These are phyloP conservation scores for Citrus trifoliata DNA, from an alignment of 345 rosid genomes.

Conservation along the genomic window DNA sequence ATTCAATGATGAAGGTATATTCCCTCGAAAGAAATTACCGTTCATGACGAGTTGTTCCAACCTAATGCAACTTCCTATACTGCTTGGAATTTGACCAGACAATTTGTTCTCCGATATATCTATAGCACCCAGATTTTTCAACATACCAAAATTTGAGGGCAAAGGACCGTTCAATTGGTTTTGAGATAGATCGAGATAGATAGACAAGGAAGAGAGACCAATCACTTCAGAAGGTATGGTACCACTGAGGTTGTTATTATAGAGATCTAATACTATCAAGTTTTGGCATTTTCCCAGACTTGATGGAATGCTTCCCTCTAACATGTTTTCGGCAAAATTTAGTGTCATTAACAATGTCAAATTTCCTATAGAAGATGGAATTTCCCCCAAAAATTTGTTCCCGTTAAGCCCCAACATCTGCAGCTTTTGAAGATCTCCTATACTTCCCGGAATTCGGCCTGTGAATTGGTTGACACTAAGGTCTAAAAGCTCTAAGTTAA, in stretches of 20 bases:
- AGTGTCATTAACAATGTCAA: background rate
- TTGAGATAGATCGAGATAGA: conserved; percentile 17
- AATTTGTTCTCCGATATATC: conserved; percentile 21
- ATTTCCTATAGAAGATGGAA: conserved; percentile 21
- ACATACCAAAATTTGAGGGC: conserved; percentile 13
- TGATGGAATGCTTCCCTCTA: conserved; percentile 22
- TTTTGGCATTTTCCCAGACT: conserved; percentile 7
- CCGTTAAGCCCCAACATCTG: rapidly evolving
- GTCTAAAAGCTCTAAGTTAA: background rate
- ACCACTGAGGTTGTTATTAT: conserved; percentile 24
- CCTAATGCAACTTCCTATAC: conserved; percentile 21
- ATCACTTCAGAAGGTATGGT: conserved; percentile 18
- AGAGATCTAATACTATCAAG: background rate
- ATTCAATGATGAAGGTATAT: conserved; percentile 31
- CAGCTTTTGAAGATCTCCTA: conserved; percentile 3
- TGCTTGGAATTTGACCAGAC: conserved; percentile 27
- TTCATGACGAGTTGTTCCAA: conserved; percentile 18
- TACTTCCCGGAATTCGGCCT: background rate
- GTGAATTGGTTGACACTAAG: background rate
- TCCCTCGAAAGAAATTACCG: conserved; percentile 26
- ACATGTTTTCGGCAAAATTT: background rate
- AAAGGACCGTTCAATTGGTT: conserved; percentile 30
- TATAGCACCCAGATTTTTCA: conserved; percentile 14
- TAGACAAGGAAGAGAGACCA: conserved; percentile 14
- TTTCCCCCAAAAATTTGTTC: background rate